Percentiles rank a stretch among this genome's conserved stretches.
Evolutionary conservation across 2,329 filamentous ascomycete genomes (phyloP).

Genomic region (Trichoderma hamatum): DNA sequence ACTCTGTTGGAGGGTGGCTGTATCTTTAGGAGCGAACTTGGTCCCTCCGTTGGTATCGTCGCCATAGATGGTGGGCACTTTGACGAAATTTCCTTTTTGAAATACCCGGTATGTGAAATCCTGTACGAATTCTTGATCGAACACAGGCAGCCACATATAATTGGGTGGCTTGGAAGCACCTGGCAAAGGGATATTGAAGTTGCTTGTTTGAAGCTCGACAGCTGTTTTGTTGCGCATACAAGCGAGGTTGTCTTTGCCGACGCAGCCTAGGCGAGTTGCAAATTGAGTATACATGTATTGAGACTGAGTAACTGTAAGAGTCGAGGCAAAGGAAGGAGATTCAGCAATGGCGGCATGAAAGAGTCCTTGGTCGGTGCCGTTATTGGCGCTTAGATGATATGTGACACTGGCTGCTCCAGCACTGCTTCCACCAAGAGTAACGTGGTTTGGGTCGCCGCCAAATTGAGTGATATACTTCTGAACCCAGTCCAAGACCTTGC

Average conservation of each 20-base stretch:
- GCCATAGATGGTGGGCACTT: conserved; percentile 55
- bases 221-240: conserved; percentile 52
- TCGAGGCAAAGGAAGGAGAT: conserved; percentile 55
- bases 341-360: conserved; percentile 57
- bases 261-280: conserved; percentile 48
- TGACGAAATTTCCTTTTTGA: conserved; percentile 52
- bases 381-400: conserved; percentile 62
- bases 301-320: conserved; percentile 50
- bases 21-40: conserved; percentile 38
- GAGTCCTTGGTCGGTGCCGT: conserved; percentile 50
- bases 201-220: conserved; percentile 46
- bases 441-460: conserved; percentile 68
- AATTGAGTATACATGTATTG: conserved; percentile 58
- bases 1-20: conserved; percentile 40
- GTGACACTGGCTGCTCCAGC: conserved; percentile 69
- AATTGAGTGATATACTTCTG: conserved; percentile 67
- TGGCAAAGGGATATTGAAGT: conserved; percentile 44
- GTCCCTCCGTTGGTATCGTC: conserved; percentile 47
- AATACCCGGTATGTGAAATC: conserved; percentile 56
- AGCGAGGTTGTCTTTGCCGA: conserved; percentile 43
- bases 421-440: conserved; percentile 69
- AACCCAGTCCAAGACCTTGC: conserved; percentile 71
- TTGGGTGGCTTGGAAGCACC: conserved; percentile 42
- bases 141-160: conserved; percentile 58
- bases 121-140: conserved; percentile 57